Conservation (phyloP, 2,329 filamentous ascomycete genomes). For the Seiridium cupressi region DNA sequence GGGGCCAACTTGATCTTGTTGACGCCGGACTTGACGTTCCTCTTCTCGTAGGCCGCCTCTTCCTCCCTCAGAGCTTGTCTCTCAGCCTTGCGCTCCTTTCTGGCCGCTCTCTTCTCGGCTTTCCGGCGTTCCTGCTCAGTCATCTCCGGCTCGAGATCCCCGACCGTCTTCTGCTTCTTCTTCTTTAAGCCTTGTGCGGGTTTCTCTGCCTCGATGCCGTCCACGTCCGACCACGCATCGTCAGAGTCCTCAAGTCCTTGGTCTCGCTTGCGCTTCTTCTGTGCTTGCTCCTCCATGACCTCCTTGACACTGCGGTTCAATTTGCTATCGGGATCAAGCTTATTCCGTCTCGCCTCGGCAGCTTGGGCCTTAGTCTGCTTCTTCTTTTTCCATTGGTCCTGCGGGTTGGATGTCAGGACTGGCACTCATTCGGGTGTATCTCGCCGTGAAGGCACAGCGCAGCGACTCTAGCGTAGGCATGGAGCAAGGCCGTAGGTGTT, state of each 20-base stretch:
- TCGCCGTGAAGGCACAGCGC: too few relatives aligned
- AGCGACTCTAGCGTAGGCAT: too few relatives aligned
- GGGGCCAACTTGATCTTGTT: slow-evolving; percentile 32
- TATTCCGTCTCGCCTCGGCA: slow-evolving; percentile 77
- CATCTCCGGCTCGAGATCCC: slow-evolving; percentile 26
- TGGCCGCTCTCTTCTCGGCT: slow-evolving; percentile 49
- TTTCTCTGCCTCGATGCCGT: slow-evolving; percentile 57
- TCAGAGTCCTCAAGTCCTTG: slow-evolving; percentile 43
- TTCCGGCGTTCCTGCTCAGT: slow-evolving; percentile 43
- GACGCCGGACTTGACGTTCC: slow-evolving; percentile 31
- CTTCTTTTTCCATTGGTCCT: slow-evolving; percentile 94
- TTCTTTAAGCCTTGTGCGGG: slow-evolving; percentile 64
- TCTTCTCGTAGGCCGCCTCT: slow-evolving; percentile 37
- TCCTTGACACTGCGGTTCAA: slow-evolving; percentile 82
- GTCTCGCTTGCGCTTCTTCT: slow-evolving; percentile 73
- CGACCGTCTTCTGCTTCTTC: slow-evolving; percentile 53
- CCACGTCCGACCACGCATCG: slow-evolving; percentile 40
- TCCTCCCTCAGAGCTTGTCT: slow-evolving; percentile 33
- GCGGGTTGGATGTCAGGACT: slow-evolving; percentile 17
- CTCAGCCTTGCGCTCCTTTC: slow-evolving; percentile 43
- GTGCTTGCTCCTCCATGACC: slow-evolving; percentile 77
- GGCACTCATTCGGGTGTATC: too few relatives aligned
- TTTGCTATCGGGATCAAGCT: slow-evolving; percentile 85
- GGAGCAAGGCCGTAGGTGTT: background rate
- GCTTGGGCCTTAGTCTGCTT: slow-evolving; percentile 94